Evolutionary conservation across 371 early-diverging fungal species (phyloP).

Genomic region (Apophysomyces sp.): DNA sequence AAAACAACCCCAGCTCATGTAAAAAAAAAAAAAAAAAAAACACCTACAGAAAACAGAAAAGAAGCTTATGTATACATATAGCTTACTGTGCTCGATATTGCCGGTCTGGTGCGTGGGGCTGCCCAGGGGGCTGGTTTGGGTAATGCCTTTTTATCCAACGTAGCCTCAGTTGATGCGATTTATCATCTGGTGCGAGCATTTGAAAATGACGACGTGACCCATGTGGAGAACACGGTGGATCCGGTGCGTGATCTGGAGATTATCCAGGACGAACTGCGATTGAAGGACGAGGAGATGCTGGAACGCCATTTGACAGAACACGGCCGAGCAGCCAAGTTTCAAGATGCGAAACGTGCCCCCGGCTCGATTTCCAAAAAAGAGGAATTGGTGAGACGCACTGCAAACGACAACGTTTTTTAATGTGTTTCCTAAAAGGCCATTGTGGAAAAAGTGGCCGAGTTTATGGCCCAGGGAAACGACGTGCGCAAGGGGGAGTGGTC

Average conservation of each 20-base stretch:
- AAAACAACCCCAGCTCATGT: conserved; percentile 61
- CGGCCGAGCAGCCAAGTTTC: conserved; percentile 44
- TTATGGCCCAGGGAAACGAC: conserved; percentile 40
- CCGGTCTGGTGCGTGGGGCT: conserved; percentile 93
- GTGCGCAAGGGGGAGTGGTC: conserved; percentile 47
- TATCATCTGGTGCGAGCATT: conserved; percentile 90
- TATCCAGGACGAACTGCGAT: conserved; percentile 87
- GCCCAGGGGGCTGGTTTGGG: conserved; percentile 83
- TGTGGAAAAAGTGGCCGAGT: conserved; percentile 47
- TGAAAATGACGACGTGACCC: conserved; percentile 84
- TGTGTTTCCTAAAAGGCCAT: no score
- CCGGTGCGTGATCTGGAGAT: conserved; percentile 89
- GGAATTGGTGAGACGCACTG: conserved; percentile 67
- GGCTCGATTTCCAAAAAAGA: conserved; percentile 85
- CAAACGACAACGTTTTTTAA: no score
- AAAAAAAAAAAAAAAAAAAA: neutral
- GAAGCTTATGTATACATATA: neutral
- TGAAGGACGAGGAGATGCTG: conserved; percentile 85
- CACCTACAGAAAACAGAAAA: neutral
- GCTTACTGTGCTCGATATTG: conserved; percentile 92
- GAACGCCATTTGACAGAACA: conserved; percentile 49
- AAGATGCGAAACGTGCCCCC: conserved; percentile 65
- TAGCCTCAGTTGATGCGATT: conserved; percentile 91
- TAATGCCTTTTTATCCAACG: conserved; percentile 91
- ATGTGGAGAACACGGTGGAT: conserved; percentile 88